Evolutionary conservation across 2,329 filamentous ascomycete species (phyloP).

Genomic region (Penicillium frequentans): DNA sequence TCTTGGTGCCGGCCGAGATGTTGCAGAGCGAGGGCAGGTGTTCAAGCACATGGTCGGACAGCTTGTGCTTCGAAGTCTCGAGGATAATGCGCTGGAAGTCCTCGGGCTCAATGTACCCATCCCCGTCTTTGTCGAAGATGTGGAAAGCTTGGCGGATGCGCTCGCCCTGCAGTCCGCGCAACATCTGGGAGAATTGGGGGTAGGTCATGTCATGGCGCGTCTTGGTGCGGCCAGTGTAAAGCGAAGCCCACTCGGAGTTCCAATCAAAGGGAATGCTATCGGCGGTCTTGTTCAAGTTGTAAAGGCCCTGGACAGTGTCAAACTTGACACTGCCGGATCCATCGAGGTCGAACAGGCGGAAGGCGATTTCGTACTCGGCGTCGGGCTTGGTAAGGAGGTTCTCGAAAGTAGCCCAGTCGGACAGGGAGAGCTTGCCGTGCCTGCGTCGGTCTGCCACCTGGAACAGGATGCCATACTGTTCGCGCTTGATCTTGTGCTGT

Average conservation of each 20-base stretch:
- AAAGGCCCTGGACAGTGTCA: constrained; percentile 80
- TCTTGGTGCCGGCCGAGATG: constrained; percentile 85
- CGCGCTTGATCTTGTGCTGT: constrained; percentile 95
- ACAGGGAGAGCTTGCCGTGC: constrained; percentile 70
- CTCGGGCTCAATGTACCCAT: constrained; percentile 92
- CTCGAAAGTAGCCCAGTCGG: constrained; percentile 92
- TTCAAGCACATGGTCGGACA: constrained; percentile 90
- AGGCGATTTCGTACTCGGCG: constrained; percentile 98
- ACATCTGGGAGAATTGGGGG: constrained; percentile 95
- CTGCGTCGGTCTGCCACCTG: constrained; percentile 79
- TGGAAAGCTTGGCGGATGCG: constrained; percentile 94
- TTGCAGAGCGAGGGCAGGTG: constrained; percentile 94
- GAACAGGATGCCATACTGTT: constrained; percentile 94
- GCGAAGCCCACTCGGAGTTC: constrained; percentile 92
- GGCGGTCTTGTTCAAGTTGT: constrained; percentile 83
- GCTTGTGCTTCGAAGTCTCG: constrained; percentile 90
- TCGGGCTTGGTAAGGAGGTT: constrained; percentile 92
- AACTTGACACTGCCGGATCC: constrained; percentile 84
- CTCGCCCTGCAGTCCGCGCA: constrained; percentile 93
- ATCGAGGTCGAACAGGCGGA: constrained; percentile 89
- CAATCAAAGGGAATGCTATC: constrained; percentile 91
- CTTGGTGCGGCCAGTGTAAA: constrained; percentile 88
- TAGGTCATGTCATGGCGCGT: constrained; percentile 91
- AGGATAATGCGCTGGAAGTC: constrained; percentile 96
- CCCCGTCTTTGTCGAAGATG: constrained; percentile 82